phyloP scores from a whole-genome alignment of 2,329 filamentous ascomycete genomes.

The Sporothrix brunneoviolacea region DNA sequence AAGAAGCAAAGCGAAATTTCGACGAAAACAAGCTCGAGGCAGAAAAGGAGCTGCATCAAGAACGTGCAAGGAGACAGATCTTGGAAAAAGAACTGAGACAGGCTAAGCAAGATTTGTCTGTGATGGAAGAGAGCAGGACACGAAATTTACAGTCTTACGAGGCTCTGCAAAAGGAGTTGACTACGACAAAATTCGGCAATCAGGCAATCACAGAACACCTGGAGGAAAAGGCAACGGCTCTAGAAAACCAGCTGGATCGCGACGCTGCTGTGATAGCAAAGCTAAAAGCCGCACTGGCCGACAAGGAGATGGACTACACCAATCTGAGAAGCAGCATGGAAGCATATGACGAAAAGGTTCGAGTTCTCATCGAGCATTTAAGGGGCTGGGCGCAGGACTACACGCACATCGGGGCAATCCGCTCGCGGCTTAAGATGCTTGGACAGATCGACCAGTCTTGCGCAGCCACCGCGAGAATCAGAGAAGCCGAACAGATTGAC shows the following conservation, averaged over 20 bases:
- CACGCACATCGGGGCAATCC: conserved; percentile 8
- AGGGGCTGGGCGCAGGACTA: conserved; percentile 14
- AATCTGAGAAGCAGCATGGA: conserved; percentile 5
- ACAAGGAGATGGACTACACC: conserved; percentile 10
- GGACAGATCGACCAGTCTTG: conserved; percentile 8
- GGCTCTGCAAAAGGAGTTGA: conserved; percentile 8
- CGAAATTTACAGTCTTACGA: background rate
- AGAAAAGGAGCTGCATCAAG: conserved; percentile 14
- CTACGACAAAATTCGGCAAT: background rate
- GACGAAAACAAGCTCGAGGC: conserved; percentile 10
- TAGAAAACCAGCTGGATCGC: background rate
- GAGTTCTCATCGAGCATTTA: conserved; percentile 9
- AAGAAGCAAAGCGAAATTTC: conserved; percentile 5
- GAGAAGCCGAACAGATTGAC: conserved; percentile 11
- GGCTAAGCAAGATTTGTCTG: conserved; percentile 5
- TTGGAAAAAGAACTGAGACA: conserved; percentile 15
- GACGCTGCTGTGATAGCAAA: background rate
- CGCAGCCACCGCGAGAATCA: background rate
- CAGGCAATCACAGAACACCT: background rate
- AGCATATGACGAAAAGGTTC: conserved; percentile 8
- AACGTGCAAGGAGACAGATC: conserved; percentile 11
- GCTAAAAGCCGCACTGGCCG: conserved; percentile 8
- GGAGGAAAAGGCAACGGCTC: background rate
- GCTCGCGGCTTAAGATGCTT: conserved; percentile 12
- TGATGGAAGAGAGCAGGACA: conserved; percentile 13